These are phyloP conservation scores for Mucor ambiguus DNA, from an alignment of 371 early-diverging fungal genomes.

Conservation along the genomic window DNA sequence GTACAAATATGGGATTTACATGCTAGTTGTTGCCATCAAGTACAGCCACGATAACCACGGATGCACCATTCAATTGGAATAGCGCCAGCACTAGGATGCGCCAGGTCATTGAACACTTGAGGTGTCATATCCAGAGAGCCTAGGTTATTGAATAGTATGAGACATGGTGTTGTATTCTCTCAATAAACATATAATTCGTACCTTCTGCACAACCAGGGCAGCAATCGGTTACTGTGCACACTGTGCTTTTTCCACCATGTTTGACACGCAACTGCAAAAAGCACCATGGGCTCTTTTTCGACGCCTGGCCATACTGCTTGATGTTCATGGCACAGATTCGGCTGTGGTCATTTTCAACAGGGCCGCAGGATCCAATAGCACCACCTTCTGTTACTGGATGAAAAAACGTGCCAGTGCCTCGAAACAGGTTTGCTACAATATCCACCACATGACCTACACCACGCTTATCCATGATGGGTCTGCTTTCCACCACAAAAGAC, in stretches of 20 bases:
- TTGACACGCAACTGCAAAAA: constrained; percentile 26
- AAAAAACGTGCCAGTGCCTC: constrained; percentile 33
- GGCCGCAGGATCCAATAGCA: constrained; percentile 27
- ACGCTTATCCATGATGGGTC: neutral
- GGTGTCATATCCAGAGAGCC: constrained; percentile 57
- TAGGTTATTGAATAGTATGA: constrained; percentile 37
- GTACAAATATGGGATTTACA: neutral
- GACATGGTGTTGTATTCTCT: constrained; percentile 18
- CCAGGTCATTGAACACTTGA: constrained; percentile 58
- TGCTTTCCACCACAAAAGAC: neutral
- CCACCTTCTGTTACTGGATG: constrained; percentile 37
- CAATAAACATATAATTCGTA: neutral
- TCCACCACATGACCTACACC: constrained; percentile 12
- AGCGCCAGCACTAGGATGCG: constrained; percentile 46
- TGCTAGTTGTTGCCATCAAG: neutral
- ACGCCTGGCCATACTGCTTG: constrained; percentile 18
- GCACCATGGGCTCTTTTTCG: constrained; percentile 21
- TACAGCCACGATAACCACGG: constrained; percentile 28
- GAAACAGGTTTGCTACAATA: constrained; percentile 14
- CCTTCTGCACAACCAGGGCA: constrained; percentile 38
- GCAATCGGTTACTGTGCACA: constrained; percentile 32
- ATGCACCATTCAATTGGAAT: constrained; percentile 60
- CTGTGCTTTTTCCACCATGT: constrained; percentile 31
- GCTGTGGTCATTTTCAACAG: constrained; percentile 25
- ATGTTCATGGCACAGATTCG: constrained; percentile 36